Base-by-base conservation (phyloP, 192 early-diverging fungal genomes). In the Mortierella hygrophila region DNA sequence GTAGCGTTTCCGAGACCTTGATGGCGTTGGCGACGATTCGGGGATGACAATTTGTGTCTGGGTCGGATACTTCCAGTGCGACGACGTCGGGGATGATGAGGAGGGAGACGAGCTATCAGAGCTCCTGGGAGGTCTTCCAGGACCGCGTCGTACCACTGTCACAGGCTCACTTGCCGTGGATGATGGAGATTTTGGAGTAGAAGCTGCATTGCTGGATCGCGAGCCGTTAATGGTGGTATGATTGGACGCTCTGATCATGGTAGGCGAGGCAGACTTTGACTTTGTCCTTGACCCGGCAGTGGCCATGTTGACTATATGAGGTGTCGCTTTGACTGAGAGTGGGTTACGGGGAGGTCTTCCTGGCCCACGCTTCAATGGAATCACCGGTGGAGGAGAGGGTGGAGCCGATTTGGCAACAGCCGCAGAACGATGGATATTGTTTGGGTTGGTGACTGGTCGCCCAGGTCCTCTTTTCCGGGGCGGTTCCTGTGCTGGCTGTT, bases 301-400 rank as follows among this genome's bases (percentile, higher is more conserved):
- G 23, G 38, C 46, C 29, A 72, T 42, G 40, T 32, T 26, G 46
- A 55, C 37, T 26, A 79, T 29, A 18, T 79, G 77, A 15, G 82
- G 46, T 1, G 52, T 41, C 20, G 72, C 9, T 49, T 69, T 74
- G 6, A 55, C 38, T 1, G 73, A 20, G n/a, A 76, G 46, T 3
- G 77, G 82, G 32, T 85, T 79, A 44, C 82, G 82, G n/a, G 82
- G 82, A 60, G 87, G 87, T 68, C 87, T 74, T 29, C 87, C 87
- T 52, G 87, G 87, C 6, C 87, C 87, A 68, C 87, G 81, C 38
- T 88, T 88, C 40, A 76, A 23, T 9, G 78, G 83, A 3, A 85
- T 70, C 8, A 77, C n/a, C 4, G 74, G 70, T 40, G 83, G 74
- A 44, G 83, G 69, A 37, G 72, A 38, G 23, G 68, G 63, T n/a